These are phyloP conservation scores for Caryopteris hybrid DNA, from an alignment of 305 asterid species.

Conservation along the genomic window DNA sequence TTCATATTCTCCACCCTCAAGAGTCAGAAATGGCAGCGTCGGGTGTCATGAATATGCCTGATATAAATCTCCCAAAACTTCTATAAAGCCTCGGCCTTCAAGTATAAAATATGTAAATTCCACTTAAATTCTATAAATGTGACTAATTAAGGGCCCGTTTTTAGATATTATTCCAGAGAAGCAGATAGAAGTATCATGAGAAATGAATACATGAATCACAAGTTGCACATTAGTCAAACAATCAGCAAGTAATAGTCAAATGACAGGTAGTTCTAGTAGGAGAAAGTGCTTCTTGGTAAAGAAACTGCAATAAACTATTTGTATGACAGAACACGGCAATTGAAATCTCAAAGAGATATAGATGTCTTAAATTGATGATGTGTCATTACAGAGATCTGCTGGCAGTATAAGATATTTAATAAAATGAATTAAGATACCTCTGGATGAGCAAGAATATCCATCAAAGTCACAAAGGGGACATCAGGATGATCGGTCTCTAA, in stretches of 20 bases:
- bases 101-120: neutral
- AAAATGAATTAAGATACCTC: constrained; percentile 40
- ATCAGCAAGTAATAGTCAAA: constrained; percentile 4
- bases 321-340: neutral
- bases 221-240: neutral
- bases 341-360: too few relatives aligned
- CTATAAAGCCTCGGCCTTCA: neutral
- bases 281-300: neutral
- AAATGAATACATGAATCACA: neutral
- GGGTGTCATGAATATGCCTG: neutral
- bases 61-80: neutral
- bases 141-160: neutral
- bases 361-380: too few relatives aligned
- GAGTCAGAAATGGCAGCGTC: neutral
- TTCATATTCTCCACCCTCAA: neutral
- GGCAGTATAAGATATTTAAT: too few relatives aligned
- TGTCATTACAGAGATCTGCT: too few relatives aligned
- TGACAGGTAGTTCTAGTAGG: neutral
- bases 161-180: neutral
- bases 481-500: constrained; percentile 53
- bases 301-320: neutral
- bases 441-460: constrained; percentile 60
- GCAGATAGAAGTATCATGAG: neutral
- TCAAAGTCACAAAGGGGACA: constrained; percentile 63
- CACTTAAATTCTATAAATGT: neutral